Evolutionary conservation across 2,329 filamentous ascomycete genomes (phyloP).

Genomic region (Trichoderma oligosporum): DNA sequence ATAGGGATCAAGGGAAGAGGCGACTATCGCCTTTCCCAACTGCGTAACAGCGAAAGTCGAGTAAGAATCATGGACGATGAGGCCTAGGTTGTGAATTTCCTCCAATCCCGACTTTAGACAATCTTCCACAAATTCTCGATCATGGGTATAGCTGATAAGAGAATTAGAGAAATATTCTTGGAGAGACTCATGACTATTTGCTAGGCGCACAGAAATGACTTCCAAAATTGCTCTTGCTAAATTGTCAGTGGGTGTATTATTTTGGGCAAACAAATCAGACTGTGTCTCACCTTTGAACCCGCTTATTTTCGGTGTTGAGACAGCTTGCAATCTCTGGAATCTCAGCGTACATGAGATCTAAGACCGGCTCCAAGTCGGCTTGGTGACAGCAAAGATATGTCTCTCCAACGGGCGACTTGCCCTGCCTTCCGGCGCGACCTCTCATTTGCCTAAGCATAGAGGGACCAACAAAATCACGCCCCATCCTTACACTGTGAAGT

Average conservation of each 20-base stretch:
- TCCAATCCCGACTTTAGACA: slow-evolving; percentile 57
- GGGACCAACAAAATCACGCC: slow-evolving; percentile 70
- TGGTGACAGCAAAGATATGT: slow-evolving; percentile 72
- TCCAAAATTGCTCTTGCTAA: slow-evolving; percentile 62
- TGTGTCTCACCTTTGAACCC: slow-evolving; percentile 56
- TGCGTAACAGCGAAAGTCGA: slow-evolving; percentile 58
- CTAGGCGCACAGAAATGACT: slow-evolving; percentile 63
- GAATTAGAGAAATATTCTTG: slow-evolving; percentile 67
- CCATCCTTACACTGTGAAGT: slow-evolving; percentile 71
- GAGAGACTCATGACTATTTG: slow-evolving; percentile 61
- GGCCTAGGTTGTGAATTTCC: slow-evolving; percentile 52
- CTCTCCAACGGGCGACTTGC: slow-evolving; percentile 73
- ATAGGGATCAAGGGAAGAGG: slow-evolving; percentile 68
- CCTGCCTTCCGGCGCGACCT: slow-evolving; percentile 72
- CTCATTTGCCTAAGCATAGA: slow-evolving; percentile 80
- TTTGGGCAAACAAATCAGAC: background rate
- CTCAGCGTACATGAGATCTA: slow-evolving; percentile 68
- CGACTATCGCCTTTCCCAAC: slow-evolving; percentile 67
- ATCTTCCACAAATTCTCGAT: slow-evolving; percentile 45
- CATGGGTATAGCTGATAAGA: slow-evolving; percentile 57
- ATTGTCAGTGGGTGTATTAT: background rate
- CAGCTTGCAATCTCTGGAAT: slow-evolving; percentile 67
- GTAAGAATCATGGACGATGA: slow-evolving; percentile 50
- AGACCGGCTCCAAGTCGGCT: slow-evolving; percentile 63
- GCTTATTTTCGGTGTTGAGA: slow-evolving; percentile 61